Evolutionary conservation across 2,329 filamentous ascomycete genomes (phyloP).

Genomic region (Cercospora zeina): DNA sequence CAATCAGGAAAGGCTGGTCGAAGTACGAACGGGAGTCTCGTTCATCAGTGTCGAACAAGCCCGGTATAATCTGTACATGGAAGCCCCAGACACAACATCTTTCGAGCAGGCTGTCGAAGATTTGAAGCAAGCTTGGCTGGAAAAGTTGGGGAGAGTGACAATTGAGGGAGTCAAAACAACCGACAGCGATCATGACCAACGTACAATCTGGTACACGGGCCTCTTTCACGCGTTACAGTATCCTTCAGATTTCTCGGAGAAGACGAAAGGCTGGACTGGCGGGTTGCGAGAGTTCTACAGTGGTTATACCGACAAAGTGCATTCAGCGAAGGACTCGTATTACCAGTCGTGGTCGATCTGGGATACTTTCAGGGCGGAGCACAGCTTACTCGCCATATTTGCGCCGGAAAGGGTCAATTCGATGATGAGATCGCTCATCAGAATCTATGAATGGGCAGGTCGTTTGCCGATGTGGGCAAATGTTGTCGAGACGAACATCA

Average conservation of each 20-base stretch:
- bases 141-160: slow-evolving; percentile 48
- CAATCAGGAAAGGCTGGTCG: slow-evolving; percentile 38
- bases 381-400: slow-evolving; percentile 50
- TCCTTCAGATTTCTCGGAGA: slow-evolving; percentile 52
- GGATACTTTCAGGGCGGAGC: slow-evolving; percentile 54
- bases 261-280: slow-evolving; percentile 33
- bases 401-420: slow-evolving; percentile 50
- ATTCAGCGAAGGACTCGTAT: slow-evolving; percentile 48
- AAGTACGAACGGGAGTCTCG: slow-evolving; percentile 52
- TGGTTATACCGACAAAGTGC: slow-evolving; percentile 51
- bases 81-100: slow-evolving; percentile 42
- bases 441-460: slow-evolving; percentile 52
- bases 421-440: slow-evolving; percentile 51
- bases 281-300: slow-evolving; percentile 46
- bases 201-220: slow-evolving; percentile 50
- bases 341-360: slow-evolving; percentile 56
- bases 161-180: slow-evolving; percentile 50
- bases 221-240: slow-evolving; percentile 53
- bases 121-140: slow-evolving; percentile 49
- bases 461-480: slow-evolving; percentile 54
- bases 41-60: slow-evolving; percentile 53
- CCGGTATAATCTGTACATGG: slow-evolving; percentile 48
- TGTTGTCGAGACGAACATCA: slow-evolving; percentile 54
- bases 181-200: slow-evolving; percentile 46
- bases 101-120: slow-evolving; percentile 47